Percentiles rank a stretch among this genome's conserved stretches.
Evolutionary conservation across 176 grass and related monocot species (phyloP).

Genomic region (Aegilops sharonensis): DNA sequence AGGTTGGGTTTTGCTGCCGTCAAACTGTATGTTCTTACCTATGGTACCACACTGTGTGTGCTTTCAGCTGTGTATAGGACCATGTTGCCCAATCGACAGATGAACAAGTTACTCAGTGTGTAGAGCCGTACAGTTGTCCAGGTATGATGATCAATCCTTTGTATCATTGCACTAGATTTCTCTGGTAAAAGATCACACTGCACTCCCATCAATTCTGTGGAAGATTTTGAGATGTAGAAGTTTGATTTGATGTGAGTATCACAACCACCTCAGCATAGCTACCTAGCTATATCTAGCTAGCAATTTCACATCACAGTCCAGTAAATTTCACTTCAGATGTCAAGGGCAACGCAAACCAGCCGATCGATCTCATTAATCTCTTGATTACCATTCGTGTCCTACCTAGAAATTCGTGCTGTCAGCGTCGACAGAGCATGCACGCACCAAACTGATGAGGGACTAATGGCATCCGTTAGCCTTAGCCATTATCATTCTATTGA

Average conservation of each 20-base stretch:
- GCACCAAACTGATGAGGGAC: conserved; percentile 48
- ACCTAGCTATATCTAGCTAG: neutral
- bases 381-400: conserved; percentile 21
- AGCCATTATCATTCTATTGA: conserved; percentile 42
- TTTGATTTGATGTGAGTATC: conserved; percentile 26
- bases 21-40: conserved; percentile 31
- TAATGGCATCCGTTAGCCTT: conserved; percentile 50
- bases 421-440: conserved; percentile 33
- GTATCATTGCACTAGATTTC: conserved; percentile 39
- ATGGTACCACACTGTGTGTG: conserved; percentile 27
- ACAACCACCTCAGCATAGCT: neutral
- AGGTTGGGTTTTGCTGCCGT: conserved; percentile 30
- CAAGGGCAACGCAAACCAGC: conserved; percentile 5
- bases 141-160: conserved; percentile 40
- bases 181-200: conserved; percentile 21
- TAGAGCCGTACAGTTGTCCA: conserved; percentile 45
- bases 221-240: conserved; percentile 23
- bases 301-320: neutral
- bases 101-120: conserved; percentile 39
- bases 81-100: conserved; percentile 37
- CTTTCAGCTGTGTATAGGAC: conserved; percentile 42
- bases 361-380: neutral
- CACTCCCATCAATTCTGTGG: neutral
- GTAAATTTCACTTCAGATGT: neutral
- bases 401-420: conserved; percentile 42